phyloP scores from a whole-genome alignment of 228 moss, liverwort and hornwort species.

The Sphagnum fallax region DNA sequence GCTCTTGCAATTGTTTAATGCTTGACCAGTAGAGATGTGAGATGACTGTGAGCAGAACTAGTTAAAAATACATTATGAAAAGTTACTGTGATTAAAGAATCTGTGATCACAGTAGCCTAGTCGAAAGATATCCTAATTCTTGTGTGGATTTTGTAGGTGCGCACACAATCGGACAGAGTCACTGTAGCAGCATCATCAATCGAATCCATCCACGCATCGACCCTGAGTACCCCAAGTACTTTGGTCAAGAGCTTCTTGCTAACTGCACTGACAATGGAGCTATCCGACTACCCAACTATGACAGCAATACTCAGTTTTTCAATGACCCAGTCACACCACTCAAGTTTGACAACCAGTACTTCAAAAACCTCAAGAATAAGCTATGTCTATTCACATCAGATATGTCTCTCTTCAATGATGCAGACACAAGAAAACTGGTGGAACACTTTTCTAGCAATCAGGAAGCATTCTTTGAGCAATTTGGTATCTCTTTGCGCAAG shows the following conservation, averaged over 20 bases:
- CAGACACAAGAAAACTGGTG: not conserved
- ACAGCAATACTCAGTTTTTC: not conserved
- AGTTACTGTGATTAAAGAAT: too few species aligned
- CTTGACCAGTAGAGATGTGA: too few species aligned
- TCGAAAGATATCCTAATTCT: too few species aligned
- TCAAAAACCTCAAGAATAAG: not conserved
- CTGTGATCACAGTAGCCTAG: too few species aligned
- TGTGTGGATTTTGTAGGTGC: not conserved
- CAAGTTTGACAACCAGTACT: slow-evolving; percentile 2
- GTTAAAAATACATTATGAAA: too few species aligned
- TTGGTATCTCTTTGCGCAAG: not conserved
- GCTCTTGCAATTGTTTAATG: too few species aligned
- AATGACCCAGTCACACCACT: not conserved
- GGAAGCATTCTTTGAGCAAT: not conserved
- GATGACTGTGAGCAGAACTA: too few species aligned
- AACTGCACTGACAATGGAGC: slow-evolving; percentile 1
- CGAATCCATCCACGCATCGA: slow-evolving; percentile 1
- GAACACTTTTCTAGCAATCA: not conserved
- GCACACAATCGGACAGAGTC: not conserved
- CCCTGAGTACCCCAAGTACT: slow-evolving; percentile 1
- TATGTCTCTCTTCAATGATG: not conserved
- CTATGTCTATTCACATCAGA: not conserved
- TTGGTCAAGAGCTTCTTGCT: not conserved
- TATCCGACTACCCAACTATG: not conserved
- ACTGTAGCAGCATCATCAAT: not conserved